Base-by-base conservation (phyloP, 2,329 filamentous ascomycete genomes). In the Talaromyces amestolkiae region DNA sequence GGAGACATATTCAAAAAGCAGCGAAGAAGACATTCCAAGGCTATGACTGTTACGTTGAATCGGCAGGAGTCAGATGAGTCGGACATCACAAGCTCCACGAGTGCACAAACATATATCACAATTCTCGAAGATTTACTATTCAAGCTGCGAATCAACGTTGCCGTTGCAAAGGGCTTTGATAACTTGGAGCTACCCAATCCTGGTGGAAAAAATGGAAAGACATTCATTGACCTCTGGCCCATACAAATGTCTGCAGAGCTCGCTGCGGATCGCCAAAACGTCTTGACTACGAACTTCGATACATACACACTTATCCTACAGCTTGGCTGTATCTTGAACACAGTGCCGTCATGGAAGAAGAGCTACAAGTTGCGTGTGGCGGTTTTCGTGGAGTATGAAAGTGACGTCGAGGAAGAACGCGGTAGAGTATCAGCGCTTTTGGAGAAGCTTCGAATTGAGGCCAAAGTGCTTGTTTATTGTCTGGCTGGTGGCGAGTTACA, bases 191-290 rank as follows among this genome's bases (percentile, higher is more conserved):
- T 92, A 0, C 92, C 92, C 0, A 82, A 85, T 22, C 76, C 82
- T 0, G 82, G 87, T 45, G 84, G 83, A 3, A 72, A 75, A 19
- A 86, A 89, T 62, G 81, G 80, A 3, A 94, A 94, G 73, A 91
- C 88, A 72, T 94, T 89, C 72, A 91, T 96, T 67, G 92, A 96
- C 72, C 80, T 96, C 4, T 96, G 92, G 92, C 92, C 92, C 0
- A 95, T 96, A 62, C 93, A 96, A 70, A 96, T 96, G 91, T 94
- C 92, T 6, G 92, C 92, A 1, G 91, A 94, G 71, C 86, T 95
- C 39, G 86, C 87, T 0, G 82, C 89, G 1, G 87, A 89, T 68
- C 84, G 84, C 1, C 80, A 84, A 67, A 87, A 87, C 71, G 83
- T 95, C 6, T 77, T 94, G 63, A 96, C 92, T 0, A 95, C 91